These are phyloP conservation scores for Arthrobotrys megalospora DNA, from an alignment of 2,329 filamentous ascomycete genomes.

Conservation along the genomic window DNA sequence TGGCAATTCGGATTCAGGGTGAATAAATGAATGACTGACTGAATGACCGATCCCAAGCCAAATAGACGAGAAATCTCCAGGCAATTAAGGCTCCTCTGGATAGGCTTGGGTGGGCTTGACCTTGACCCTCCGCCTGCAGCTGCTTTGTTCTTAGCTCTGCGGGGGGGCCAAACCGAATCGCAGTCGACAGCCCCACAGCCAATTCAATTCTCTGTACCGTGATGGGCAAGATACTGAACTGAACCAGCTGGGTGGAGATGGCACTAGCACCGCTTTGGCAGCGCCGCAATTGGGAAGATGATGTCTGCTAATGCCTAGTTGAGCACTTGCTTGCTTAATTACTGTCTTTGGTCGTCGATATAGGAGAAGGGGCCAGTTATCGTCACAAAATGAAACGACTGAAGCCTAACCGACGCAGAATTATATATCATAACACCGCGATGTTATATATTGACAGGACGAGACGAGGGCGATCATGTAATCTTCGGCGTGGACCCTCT, in stretches of 20 bases:
- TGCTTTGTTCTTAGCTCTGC: constrained; percentile 29
- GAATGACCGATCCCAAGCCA: constrained; percentile 30
- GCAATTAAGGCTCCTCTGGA: constrained; percentile 30
- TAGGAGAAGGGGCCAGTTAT: constrained; percentile 9
- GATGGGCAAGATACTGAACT: constrained; percentile 1
- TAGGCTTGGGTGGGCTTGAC: constrained; percentile 28
- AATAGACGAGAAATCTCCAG: constrained; percentile 32
- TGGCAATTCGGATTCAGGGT: constrained; percentile 19
- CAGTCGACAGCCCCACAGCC: constrained; percentile 24
- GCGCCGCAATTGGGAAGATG: constrained; percentile 57
- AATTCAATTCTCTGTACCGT: constrained; percentile 17
- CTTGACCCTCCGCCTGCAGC: constrained; percentile 33
- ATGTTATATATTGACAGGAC: constrained; percentile 47
- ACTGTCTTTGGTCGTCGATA: constrained; percentile 20
- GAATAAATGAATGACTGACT: constrained; percentile 9
- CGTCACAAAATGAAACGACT: constrained; percentile 26
- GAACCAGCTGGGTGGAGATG: constrained; percentile 34
- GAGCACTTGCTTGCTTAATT: neutral
- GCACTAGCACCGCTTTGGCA: constrained; percentile 45
- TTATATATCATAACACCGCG: constrained; percentile 27
- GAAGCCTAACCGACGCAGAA: constrained; percentile 23
- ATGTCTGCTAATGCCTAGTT: constrained; percentile 11
- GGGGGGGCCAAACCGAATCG: constrained; percentile 18
- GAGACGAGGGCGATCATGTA: constrained; percentile 17
- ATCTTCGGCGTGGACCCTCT: constrained; percentile 28